Percentiles rank a stretch among this genome's conserved stretches.
phyloP scores from a whole-genome alignment of 225 moss, liverwort and hornwort species.

The Pleurozium schreberi region DNA sequence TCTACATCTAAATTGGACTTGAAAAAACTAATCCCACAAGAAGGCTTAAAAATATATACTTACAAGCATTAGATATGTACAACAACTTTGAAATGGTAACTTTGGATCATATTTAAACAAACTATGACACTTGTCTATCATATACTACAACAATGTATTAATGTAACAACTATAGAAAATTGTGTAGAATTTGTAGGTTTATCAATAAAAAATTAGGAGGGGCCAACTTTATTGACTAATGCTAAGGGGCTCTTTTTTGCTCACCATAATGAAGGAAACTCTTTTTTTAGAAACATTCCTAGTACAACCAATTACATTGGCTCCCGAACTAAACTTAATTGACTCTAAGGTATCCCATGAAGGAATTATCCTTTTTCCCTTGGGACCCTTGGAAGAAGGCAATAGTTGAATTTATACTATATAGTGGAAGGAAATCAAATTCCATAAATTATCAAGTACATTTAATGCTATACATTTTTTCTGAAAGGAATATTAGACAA shows the following conservation, averaged over 20 bases:
- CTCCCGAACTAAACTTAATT: background rate
- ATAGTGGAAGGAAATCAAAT: no score
- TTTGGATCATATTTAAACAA: background rate
- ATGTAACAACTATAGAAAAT: background rate
- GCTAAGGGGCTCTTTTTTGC: background rate
- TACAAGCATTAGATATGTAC: background rate
- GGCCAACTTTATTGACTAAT: background rate
- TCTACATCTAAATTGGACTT: background rate
- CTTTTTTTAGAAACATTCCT: background rate
- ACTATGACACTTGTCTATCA: background rate
- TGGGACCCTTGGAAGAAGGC: accelerated
- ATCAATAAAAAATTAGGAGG: background rate
- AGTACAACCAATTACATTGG: background rate
- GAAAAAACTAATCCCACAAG: no score
- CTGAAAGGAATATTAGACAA: background rate
- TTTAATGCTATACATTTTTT: no score
- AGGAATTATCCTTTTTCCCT: background rate
- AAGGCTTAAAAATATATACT: background rate
- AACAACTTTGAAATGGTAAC: background rate
- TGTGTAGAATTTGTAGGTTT: background rate
- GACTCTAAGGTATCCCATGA: background rate
- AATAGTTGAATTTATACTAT: accelerated
- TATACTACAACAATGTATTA: background rate
- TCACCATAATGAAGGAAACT: background rate
- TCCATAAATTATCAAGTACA: no score